These are phyloP conservation scores for Malania oleifera DNA, from an alignment of 164 flowering plant species.

Conservation along the genomic window DNA sequence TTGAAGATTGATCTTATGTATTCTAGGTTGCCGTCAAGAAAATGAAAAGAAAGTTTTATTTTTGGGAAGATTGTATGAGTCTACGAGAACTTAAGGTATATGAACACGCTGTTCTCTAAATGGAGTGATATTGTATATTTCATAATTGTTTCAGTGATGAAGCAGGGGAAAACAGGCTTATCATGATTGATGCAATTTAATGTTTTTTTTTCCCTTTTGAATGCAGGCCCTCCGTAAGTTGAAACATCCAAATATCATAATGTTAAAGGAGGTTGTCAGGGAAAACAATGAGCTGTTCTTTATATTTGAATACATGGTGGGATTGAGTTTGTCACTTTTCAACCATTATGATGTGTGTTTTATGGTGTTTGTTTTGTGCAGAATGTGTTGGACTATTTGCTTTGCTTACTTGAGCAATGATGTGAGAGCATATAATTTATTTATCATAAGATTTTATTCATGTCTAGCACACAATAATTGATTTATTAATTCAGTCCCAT, in stretches of 20 bases:
- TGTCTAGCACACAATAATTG: no score
- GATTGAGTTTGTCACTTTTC: neutral
- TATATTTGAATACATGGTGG: conserved; percentile 82
- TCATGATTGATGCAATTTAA: neutral
- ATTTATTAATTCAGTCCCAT: no score
- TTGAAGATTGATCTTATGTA: conserved; percentile 5
- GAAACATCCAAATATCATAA: conserved; percentile 74
- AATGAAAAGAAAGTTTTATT: conserved; percentile 80
- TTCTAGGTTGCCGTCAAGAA: conserved; percentile 90
- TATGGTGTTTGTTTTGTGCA: no score
- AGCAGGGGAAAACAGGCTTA: no score
- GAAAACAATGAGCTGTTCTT: conserved; percentile 75
- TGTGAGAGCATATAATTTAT: no score
- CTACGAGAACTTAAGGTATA: conserved; percentile 82
- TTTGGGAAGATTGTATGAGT: conserved; percentile 82
- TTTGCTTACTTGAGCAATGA: no score
- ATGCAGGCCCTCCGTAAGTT: conserved; percentile 72
- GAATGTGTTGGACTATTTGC: no score
- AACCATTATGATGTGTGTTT: neutral
- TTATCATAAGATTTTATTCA: no score
- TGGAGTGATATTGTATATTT: no score
- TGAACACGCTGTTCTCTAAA: neutral
- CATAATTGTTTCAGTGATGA: no score
- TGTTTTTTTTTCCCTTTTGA: neutral
- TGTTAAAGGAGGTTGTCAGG: conserved; percentile 73